Percentiles rank a stretch among this genome's conserved stretches.
These are phyloP conservation scores for Sclerotiophoma versabilis DNA, from an alignment of 2,329 filamentous ascomycete species.

Conservation along the genomic window DNA sequence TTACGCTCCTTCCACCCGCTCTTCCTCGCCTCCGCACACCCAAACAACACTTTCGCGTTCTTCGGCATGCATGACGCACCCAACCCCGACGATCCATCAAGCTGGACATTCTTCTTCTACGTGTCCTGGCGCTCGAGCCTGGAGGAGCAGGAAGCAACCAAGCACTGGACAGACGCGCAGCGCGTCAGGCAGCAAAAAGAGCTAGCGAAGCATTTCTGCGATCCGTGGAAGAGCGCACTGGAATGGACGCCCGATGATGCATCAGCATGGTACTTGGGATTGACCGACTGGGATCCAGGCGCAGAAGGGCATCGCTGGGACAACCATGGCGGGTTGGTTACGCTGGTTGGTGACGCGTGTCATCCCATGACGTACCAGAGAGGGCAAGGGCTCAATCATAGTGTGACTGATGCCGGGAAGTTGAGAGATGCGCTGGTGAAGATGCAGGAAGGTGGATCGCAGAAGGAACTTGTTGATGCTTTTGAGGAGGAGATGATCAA, in stretches of 20 bases:
- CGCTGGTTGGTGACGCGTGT: slow-evolving; percentile 50
- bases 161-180: slow-evolving; percentile 45
- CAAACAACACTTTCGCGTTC: slow-evolving; percentile 54
- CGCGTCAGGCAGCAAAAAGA: slow-evolving; percentile 52
- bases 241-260: slow-evolving; percentile 45
- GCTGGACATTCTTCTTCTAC: slow-evolving; percentile 58
- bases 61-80: slow-evolving; percentile 55
- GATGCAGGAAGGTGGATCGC: slow-evolving; percentile 31
- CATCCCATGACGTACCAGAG: slow-evolving; percentile 56
- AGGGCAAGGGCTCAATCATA: slow-evolving; percentile 60
- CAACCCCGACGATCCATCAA: slow-evolving; percentile 48
- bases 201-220: slow-evolving; percentile 49
- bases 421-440: slow-evolving; percentile 45
- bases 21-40: slow-evolving; percentile 54
- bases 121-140: slow-evolving; percentile 53
- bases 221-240: slow-evolving; percentile 54
- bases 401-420: slow-evolving; percentile 53
- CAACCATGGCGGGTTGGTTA: slow-evolving; percentile 44
- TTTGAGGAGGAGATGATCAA: slow-evolving; percentile 58
- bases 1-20: slow-evolving; percentile 56
- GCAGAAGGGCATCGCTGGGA: slow-evolving; percentile 42
- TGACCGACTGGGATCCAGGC: slow-evolving; percentile 48
- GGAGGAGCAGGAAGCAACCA: slow-evolving; percentile 52
- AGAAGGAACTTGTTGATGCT: slow-evolving; percentile 41
- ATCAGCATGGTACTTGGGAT: slow-evolving; percentile 43